Base-by-base conservation (phyloP, 2,329 filamentous ascomycete genomes). In the Amauroascus verrucosus region DNA sequence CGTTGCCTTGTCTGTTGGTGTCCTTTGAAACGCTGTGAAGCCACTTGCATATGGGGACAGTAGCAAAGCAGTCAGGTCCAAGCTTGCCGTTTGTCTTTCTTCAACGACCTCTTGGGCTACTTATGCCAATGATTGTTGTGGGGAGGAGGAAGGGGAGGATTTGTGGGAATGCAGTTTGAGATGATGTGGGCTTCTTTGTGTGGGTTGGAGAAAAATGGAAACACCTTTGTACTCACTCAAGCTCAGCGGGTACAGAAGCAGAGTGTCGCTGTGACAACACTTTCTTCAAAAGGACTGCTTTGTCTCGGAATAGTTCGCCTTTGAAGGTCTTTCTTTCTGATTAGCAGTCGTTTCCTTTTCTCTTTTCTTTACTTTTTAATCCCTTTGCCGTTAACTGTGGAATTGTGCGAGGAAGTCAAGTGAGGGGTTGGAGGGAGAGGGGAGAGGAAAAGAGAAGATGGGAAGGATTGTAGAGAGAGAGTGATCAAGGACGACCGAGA, bases 141-240 rank as follows among this genome's bases (percentile, higher is more conserved):
- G 41, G 24, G 41, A 30, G 33, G 38, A n/a, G 33, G 33, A n/a
- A n/a, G 8, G 14, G 33, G 33, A 35, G 14, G 14, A 13, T 32
- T 32, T 11, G 11, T 6, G 30, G 11, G 11, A 6, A 11, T 32
- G 30, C 6, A 28, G n/a, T n/a, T n/a, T n/a, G 9, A 22, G 48
- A n/a, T 3, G 1, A 7, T 33, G n/a, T 32, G 30, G 18, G 14
- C 5, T 41, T 51, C 48, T 43, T 43, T 51, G 37, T 51, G 14
- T 33, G 37, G 3, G 8, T 32, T n/a, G n/a, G n/a, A n/a, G n/a
- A n/a, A n/a, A n/a, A n/a, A 26, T 30, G 24, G 33, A 24, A 49
- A 49, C 22, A 51, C 20, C 48, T 51, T 51, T 51, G 48, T 51
- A 51, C 48, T 51, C 38, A 51, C 48, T 33, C 37, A 40, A 35